Evolutionary conservation across 2,329 filamentous ascomycete genomes (phyloP).

Genomic region (Cryphonectria radicalis): DNA sequence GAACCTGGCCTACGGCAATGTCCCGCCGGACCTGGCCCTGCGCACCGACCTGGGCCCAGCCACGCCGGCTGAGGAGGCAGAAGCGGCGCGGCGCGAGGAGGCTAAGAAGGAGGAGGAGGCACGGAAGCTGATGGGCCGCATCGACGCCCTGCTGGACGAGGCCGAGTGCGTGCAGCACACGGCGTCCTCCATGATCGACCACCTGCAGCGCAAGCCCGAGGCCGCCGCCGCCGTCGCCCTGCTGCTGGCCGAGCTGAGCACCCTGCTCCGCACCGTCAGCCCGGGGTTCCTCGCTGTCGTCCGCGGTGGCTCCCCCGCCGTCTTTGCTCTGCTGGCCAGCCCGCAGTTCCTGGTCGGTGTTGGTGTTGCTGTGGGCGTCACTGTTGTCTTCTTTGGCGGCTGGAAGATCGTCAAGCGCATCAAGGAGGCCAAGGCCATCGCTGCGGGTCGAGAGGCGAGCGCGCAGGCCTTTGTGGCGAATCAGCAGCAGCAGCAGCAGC

Average conservation of each 20-base stretch:
- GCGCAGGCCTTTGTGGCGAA: slow-evolving; percentile 36
- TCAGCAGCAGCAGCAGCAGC: slow-evolving; percentile 30
- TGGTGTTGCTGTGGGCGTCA: slow-evolving; percentile 88
- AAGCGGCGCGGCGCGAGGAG: slow-evolving; percentile 53
- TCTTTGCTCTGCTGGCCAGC: slow-evolving; percentile 83
- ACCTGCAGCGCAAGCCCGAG: slow-evolving; percentile 73
- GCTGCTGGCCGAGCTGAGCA: slow-evolving; percentile 88
- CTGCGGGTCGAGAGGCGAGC: slow-evolving; percentile 34
- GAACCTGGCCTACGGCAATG: slow-evolving; percentile 87
- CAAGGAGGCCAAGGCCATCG: slow-evolving; percentile 44
- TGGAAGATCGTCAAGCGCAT: slow-evolving; percentile 98
- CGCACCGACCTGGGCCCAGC: slow-evolving; percentile 49
- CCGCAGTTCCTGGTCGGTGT: slow-evolving; percentile 95
- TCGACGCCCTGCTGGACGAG: slow-evolving; percentile 81
- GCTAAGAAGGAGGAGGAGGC: slow-evolving; percentile 56
- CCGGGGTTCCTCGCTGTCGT: slow-evolving; percentile 76
- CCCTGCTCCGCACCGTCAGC: slow-evolving; percentile 79
- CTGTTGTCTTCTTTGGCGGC: slow-evolving; percentile 91
- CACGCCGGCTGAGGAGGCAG: slow-evolving; percentile 35
- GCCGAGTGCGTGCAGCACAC: slow-evolving; percentile 87
- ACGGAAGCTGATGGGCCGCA: slow-evolving; percentile 66
- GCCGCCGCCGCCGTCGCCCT: slow-evolving; percentile 92
- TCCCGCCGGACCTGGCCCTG: slow-evolving; percentile 69
- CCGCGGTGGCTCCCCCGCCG: slow-evolving; percentile 80
- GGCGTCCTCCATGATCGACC: slow-evolving; percentile 79